These are phyloP conservation scores for Coemansia sp. DNA, from an alignment of 192 early-diverging fungal genomes.

Conservation along the genomic window DNA sequence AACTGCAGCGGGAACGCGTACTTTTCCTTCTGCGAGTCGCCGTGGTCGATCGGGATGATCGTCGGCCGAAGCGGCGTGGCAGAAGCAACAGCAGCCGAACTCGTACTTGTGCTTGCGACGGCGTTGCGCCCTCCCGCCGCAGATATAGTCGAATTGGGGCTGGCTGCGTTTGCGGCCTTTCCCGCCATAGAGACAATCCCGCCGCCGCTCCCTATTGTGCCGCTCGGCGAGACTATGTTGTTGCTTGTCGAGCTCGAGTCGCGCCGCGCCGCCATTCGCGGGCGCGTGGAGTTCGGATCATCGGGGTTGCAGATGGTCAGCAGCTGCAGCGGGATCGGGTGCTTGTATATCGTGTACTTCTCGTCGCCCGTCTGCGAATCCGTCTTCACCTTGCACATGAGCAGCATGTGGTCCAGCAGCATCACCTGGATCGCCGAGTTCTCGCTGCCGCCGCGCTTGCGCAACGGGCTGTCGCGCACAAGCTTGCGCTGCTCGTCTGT, in stretches of 20 bases:
- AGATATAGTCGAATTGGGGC: conserved; percentile 1
- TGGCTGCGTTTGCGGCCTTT: background rate
- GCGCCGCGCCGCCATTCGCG: conserved; percentile 50
- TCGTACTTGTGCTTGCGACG: conserved; percentile 7
- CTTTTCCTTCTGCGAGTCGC: conserved; percentile 57
- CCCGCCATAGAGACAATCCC: background rate
- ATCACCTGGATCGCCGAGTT: conserved; percentile 74
- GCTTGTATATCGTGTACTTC: conserved; percentile 56
- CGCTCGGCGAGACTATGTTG: conserved; percentile 18
- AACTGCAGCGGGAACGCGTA: conserved; percentile 75
- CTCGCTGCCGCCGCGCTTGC: conserved; percentile 65
- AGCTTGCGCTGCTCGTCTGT: conserved; percentile 68
- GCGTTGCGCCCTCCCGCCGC: conserved; percentile 4
- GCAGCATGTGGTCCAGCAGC: conserved; percentile 86
- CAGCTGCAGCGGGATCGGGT: conserved; percentile 83
- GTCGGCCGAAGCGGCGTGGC: conserved; percentile 17
- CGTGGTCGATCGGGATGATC: conserved; percentile 39
- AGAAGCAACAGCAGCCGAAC: background rate
- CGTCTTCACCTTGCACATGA: conserved; percentile 72
- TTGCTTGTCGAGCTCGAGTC: conserved; percentile 26
- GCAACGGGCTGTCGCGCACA: conserved; percentile 81
- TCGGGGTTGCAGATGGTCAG: conserved; percentile 67
- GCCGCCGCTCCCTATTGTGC: conserved; percentile 10
- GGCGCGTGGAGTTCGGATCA: conserved; percentile 45
- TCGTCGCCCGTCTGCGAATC: conserved; percentile 63